A percentile compares a stretch with the other conserved stretches of the same genome.
These are phyloP conservation scores for Neonothopanus nambi DNA, from an alignment of 1,284 basidiomycete species.

Conservation along the genomic window DNA sequence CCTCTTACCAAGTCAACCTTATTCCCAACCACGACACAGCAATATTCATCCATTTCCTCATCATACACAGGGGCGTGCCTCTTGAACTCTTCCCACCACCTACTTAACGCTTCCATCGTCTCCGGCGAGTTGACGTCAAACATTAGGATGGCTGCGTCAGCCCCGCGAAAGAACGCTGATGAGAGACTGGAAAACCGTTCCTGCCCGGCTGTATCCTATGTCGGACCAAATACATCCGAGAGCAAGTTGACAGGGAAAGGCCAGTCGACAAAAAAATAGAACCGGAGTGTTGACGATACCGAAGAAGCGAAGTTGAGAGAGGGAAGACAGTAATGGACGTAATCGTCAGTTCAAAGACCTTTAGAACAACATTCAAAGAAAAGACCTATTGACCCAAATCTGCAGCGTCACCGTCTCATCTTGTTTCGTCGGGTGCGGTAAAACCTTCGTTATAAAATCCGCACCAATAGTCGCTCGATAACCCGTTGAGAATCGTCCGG, in stretches of 20 bases:
- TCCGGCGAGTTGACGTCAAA: slow-evolving; percentile 72
- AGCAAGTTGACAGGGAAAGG: not conserved
- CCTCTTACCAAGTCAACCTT: slow-evolving; percentile 61
- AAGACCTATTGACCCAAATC: slow-evolving; percentile 66
- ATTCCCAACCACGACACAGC: slow-evolving; percentile 77
- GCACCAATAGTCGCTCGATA: slow-evolving; percentile 84
- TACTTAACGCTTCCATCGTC: slow-evolving; percentile 57
- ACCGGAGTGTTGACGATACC: slow-evolving; percentile 2
- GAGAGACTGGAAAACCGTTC: slow-evolving; percentile 82
- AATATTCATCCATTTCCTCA: slow-evolving; percentile 63
- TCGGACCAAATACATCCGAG: not conserved
- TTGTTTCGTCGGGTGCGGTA: slow-evolving; percentile 57
- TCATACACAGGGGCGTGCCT: slow-evolving; percentile 64
- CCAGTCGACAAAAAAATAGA: slow-evolving; percentile 1
- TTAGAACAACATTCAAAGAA: slow-evolving; percentile 3
- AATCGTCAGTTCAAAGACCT: not conserved
- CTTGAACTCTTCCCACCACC: slow-evolving; percentile 79
- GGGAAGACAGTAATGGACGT: no score
- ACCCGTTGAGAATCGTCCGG: slow-evolving; percentile 68
- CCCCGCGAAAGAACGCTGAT: slow-evolving; percentile 78
- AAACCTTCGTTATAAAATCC: slow-evolving; percentile 76
- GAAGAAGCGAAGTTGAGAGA: slow-evolving; percentile 11
- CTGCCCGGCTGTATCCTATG: slow-evolving; percentile 76
- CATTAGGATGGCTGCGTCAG: slow-evolving; percentile 79
- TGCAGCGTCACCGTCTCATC: slow-evolving; percentile 64